Evolutionary conservation across 2,329 filamentous ascomycete species (phyloP), one percentile per base, ranked within the genome.

Genomic region (Pestalotiopsis fici): DNA sequence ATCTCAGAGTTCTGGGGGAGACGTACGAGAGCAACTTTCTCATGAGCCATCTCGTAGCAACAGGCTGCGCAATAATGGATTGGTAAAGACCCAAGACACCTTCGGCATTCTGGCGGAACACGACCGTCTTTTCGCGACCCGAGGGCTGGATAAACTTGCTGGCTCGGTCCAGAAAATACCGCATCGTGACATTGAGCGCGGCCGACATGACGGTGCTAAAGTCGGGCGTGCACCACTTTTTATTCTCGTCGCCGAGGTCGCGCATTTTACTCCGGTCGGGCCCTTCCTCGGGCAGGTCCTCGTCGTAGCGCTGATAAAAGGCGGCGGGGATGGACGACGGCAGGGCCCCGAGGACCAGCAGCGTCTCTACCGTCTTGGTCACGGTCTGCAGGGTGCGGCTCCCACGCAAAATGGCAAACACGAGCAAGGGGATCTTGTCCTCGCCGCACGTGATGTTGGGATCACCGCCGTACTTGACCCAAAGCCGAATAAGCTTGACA

Each of bases 391-490:
- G 66, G 4, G 66, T 63, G 2, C 39, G 47, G 9, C 64, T 50
- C 23, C 66, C 62, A 37, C 66, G 66, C 18, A 74, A 31, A 25
- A 73, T 69, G 1, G 69, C 69, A 28, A 71, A 75, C 9, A 69
- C 72, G 11, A 74, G 43, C 1, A 75, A 47, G 18, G 71, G 72
- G 35, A 71, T 65, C 0, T 43, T 12, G 21, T 68, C n/a, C 11
- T 31, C 59, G 5, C 69, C 71, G 27, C 65, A 68, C 13, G 68
- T 69, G 1, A 67, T 68, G 21, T 73, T 71, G 1, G 67, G 64
- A 31, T 74, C 67, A 13, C 70, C 73, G 13, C 73, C 73, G 37
- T 70, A 69, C 43, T 68, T 68, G 18, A 72, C 60, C 70, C 71
- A 74, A 15, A 31, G 50, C 1, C 71, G 68, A 25, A 75, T 66